Evolutionary conservation across 1,284 basidiomycete species (phyloP).

Genomic region (Fereydounia khargensis): DNA sequence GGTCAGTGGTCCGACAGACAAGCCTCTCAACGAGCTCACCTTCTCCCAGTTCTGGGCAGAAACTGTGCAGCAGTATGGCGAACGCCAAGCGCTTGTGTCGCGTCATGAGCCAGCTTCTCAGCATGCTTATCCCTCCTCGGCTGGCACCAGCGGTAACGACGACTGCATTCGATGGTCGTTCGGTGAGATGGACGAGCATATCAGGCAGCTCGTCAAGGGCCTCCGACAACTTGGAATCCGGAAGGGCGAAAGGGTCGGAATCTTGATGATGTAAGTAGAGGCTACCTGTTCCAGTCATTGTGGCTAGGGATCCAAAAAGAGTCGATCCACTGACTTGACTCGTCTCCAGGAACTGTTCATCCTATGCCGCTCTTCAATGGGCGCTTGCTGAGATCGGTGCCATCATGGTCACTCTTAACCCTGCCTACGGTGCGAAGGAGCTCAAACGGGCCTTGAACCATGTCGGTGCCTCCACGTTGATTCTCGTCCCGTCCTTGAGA

Average conservation of each 20-base stretch:
- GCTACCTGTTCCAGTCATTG: not conserved
- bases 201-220: slow-evolving; percentile 70
- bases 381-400: slow-evolving; percentile 76
- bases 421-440: slow-evolving; percentile 72
- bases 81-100: slow-evolving; percentile 68
- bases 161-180: slow-evolving; percentile 73
- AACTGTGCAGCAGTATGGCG: slow-evolving; percentile 63
- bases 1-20: slow-evolving; percentile 63
- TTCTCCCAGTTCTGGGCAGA: slow-evolving; percentile 68
- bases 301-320: too few relatives aligned
- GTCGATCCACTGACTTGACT: not conserved
- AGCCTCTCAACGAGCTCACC: slow-evolving; percentile 66
- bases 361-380: slow-evolving; percentile 79
- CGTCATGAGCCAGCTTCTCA: slow-evolving; percentile 65
- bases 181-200: slow-evolving; percentile 68
- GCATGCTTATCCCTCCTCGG: slow-evolving; percentile 61
- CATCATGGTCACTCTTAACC: slow-evolving; percentile 76
- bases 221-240: slow-evolving; percentile 67
- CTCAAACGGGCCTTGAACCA: slow-evolving; percentile 67
- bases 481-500: slow-evolving; percentile 67
- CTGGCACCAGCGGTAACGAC: slow-evolving; percentile 54
- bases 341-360: slow-evolving; percentile 59
- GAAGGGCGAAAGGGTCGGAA: slow-evolving; percentile 75
- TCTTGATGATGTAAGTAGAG: slow-evolving; percentile 66
- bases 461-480: slow-evolving; percentile 69